These are phyloP conservation scores for Barnettozyma sp. DNA, from an alignment of 805 yeast species.

Conservation along the genomic window DNA sequence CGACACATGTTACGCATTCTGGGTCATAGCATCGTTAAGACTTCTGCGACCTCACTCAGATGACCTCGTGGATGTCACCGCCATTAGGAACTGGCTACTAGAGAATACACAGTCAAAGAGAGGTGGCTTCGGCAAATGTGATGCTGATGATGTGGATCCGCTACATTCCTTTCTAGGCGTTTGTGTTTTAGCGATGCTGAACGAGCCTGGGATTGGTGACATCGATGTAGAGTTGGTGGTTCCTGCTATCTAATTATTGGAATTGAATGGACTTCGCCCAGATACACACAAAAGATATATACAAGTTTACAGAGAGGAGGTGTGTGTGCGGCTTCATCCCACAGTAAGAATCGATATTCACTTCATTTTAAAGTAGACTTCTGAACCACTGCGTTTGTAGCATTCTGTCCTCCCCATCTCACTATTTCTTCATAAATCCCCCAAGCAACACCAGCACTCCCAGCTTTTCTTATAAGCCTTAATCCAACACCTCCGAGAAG, in stretches of 20 bases:
- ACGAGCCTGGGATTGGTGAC: constrained; percentile 1
- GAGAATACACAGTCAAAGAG: constrained; percentile 53
- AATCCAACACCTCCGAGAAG: constrained; percentile 81
- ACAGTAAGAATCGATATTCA: too few relatives aligned
- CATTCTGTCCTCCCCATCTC: constrained; percentile 19
- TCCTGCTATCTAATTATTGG: too few relatives aligned
- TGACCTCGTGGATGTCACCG: constrained; percentile 30
- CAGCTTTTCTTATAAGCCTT: constrained; percentile 75
- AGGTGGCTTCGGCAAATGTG: constrained; percentile 78
- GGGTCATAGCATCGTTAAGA: constrained; percentile 59
- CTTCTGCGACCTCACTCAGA: constrained; percentile 21
- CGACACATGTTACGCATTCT: constrained; percentile 85
- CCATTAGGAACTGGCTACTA: constrained; percentile 40
- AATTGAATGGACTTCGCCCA: too few relatives aligned
- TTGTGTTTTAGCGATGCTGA: constrained; percentile 36
- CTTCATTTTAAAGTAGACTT: background rate
- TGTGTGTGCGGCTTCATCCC: too few relatives aligned
- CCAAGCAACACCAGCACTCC: constrained; percentile 96
- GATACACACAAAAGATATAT: too few relatives aligned
- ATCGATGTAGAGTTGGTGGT: constrained; percentile 1
- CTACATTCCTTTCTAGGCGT: constrained; percentile 59
- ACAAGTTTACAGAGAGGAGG: too few relatives aligned
- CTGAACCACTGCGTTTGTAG: background rate
- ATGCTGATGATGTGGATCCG: constrained; percentile 61
- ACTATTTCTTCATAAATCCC: constrained; percentile 90